Percentiles rank a stretch among this genome's conserved stretches.
Conservation (phyloP, 345 rosid species). For the Erucastrum elatum region DNA sequence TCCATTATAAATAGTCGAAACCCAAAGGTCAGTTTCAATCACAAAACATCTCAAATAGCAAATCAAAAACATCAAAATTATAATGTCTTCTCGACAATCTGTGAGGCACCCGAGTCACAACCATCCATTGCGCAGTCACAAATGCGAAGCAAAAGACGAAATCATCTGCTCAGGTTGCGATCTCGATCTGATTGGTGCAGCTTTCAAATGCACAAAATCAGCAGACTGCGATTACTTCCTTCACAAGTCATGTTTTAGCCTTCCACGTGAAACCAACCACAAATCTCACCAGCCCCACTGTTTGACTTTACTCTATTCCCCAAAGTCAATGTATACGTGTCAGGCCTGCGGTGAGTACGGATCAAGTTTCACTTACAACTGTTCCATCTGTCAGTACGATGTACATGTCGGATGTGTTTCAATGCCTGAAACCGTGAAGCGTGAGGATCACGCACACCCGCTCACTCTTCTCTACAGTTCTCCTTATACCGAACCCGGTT, state of each 20-base stretch:
- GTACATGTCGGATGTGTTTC: conserved; percentile 25
- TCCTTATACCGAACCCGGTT: conserved; percentile 18
- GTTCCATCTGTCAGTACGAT: conserved; percentile 21
- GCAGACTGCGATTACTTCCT: conserved; percentile 27
- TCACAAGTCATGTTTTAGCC: conserved; percentile 26
- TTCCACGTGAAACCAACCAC: conserved; percentile 20
- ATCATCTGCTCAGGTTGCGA: conserved; percentile 30
- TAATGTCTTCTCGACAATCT: conserved; percentile 17
- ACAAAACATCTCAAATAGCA: conserved; percentile 8
- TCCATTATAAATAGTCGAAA: conserved; percentile 3
- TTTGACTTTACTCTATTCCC: conserved; percentile 16
- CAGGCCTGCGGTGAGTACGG: conserved; percentile 24
- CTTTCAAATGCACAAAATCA: conserved; percentile 33
- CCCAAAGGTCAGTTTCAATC: not conserved
- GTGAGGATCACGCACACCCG: conserved; percentile 24
- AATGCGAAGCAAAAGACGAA: conserved; percentile 15
- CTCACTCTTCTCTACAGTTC: conserved; percentile 15
- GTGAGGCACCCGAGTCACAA: conserved; percentile 33
- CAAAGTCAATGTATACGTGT: conserved; percentile 25
- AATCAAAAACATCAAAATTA: not conserved
- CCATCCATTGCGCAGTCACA: conserved; percentile 29
- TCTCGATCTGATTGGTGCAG: conserved; percentile 27
- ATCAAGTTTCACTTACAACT: conserved; percentile 24
- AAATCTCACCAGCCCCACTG: conserved; percentile 19
- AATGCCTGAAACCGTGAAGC: conserved; percentile 22